Conservation (phyloP, 345 rosid species). For the Hibiscus trionum region DNA sequence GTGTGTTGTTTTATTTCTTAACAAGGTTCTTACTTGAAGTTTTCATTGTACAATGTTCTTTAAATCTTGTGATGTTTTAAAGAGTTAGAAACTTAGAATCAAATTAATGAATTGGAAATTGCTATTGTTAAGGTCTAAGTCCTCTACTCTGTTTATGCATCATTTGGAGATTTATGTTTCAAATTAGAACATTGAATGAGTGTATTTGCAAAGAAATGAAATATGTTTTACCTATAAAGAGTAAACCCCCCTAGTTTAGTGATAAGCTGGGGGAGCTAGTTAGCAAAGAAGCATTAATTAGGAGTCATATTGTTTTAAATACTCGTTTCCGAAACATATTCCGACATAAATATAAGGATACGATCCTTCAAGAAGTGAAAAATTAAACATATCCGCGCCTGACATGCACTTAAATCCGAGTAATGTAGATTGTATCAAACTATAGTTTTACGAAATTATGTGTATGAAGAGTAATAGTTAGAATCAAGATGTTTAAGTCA, state of each 20-base stretch:
- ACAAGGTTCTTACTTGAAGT: constrained; percentile 63
- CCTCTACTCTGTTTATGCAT: background rate
- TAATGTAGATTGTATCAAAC: background rate
- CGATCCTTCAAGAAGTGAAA: too few relatives aligned
- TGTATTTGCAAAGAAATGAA: too few relatives aligned
- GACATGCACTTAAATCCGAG: background rate
- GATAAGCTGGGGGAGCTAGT: too few relatives aligned
- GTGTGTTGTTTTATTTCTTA: constrained; percentile 71
- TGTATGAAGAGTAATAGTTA: background rate
- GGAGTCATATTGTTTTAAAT: too few relatives aligned
- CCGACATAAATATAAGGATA: too few relatives aligned
- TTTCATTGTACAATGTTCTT: constrained; percentile 65
- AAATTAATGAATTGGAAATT: background rate
- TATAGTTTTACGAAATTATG: background rate
- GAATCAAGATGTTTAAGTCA: background rate
- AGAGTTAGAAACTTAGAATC: background rate
- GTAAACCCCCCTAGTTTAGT: too few relatives aligned
- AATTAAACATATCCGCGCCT: too few relatives aligned
- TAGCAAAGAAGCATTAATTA: too few relatives aligned
- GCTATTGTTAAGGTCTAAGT: background rate
- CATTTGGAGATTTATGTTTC: too few relatives aligned
- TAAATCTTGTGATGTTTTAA: constrained; percentile 79
- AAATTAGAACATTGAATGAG: too few relatives aligned
- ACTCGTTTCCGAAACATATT: too few relatives aligned
- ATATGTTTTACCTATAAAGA: too few relatives aligned